phyloP scores from a whole-genome alignment of 75 land plant genomes.

The Azolla pinnata region DNA sequence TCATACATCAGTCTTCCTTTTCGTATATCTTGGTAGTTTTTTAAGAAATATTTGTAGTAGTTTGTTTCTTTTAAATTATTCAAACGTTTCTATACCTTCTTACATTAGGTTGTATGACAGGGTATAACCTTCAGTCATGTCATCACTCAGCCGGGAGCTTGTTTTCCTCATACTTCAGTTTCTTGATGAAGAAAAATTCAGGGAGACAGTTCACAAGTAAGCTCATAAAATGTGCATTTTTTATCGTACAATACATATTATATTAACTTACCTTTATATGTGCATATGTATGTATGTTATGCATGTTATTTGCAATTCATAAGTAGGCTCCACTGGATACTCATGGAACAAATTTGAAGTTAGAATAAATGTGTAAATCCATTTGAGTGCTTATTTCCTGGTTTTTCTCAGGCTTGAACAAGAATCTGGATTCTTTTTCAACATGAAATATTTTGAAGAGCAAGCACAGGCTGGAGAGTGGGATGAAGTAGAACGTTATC shows the following conservation, averaged over 20 bases:
- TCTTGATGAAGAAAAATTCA: too few species aligned
- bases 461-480: slow-evolving; percentile 35
- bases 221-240: slow-evolving; percentile 1
- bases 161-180: too few species aligned
- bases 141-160: slow-evolving; percentile 75
- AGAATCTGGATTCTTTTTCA: slow-evolving; percentile 41
- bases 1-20: too few species aligned
- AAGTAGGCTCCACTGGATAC: background rate
- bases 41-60: too few species aligned
- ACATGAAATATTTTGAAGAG: slow-evolving; percentile 47
- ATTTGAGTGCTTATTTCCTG: too few species aligned
- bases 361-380: too few species aligned
- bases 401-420: slow-evolving; percentile 47
- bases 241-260: background rate
- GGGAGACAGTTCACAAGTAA: slow-evolving; percentile 77
- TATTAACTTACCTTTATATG: background rate
- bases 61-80: too few species aligned
- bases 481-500: slow-evolving; percentile 39
- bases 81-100: too few species aligned
- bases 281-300: background rate
- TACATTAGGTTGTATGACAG: too few species aligned
- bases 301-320: background rate
- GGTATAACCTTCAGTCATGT: slow-evolving; percentile 36
- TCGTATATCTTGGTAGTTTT: too few species aligned
- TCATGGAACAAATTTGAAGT: background rate